A percentile compares a stretch with the other conserved stretches of the same genome.
These are phyloP conservation scores for Drechslerella coelobrocha DNA, from an alignment of 2,329 filamentous ascomycete genomes.

Conservation along the genomic window DNA sequence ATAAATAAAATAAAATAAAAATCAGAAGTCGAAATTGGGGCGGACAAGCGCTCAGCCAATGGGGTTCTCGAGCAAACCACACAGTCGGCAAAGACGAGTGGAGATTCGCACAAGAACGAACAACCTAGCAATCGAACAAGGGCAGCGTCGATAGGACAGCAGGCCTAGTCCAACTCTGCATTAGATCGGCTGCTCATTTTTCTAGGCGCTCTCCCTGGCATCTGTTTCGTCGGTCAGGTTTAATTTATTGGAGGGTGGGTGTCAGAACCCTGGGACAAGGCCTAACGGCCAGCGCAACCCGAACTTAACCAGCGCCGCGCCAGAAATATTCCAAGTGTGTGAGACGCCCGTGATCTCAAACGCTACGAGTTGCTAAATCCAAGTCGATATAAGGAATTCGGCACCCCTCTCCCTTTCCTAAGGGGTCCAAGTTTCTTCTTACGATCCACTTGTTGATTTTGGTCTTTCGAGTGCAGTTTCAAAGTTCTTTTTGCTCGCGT, in stretches of 20 bases:
- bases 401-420: conserved; percentile 30
- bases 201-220: conserved; percentile 39
- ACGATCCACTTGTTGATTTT: conserved; percentile 46
- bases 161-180: conserved; percentile 30
- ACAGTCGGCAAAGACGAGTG: conserved; percentile 28
- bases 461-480: conserved; percentile 43
- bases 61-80: not conserved
- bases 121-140: conserved; percentile 31
- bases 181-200: conserved; percentile 47
- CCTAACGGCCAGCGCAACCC: conserved; percentile 39
- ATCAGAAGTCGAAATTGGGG: conserved; percentile 24
- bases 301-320: conserved; percentile 44
- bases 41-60: conserved; percentile 32
- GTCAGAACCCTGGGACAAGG: conserved; percentile 49
- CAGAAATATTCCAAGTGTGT: conserved; percentile 17
- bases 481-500: conserved; percentile 34
- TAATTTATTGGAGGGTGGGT: conserved; percentile 43
- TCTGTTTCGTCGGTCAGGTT: conserved; percentile 28
- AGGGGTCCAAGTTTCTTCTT: conserved; percentile 41
- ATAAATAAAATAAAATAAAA: no score
- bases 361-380: conserved; percentile 17
- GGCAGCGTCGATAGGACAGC: conserved; percentile 43
- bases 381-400: conserved; percentile 50
- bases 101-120: conserved; percentile 17
- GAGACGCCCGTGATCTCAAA: conserved; percentile 24